Base-by-base conservation (phyloP, 2,329 filamentous ascomycete species). In the Trichoderma arundinaceum region DNA sequence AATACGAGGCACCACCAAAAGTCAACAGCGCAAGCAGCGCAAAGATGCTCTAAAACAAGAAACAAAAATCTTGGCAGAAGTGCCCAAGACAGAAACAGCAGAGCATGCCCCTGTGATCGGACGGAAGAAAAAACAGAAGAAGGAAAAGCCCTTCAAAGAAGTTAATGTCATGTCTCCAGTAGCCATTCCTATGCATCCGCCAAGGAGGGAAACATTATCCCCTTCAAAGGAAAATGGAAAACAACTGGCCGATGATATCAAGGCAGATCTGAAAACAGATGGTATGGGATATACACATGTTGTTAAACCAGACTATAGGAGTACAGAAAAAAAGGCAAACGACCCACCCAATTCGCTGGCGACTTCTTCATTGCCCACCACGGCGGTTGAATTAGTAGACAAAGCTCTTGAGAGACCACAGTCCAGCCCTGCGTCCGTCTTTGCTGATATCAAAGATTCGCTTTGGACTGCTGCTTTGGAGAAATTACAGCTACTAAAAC, bases 81-180 rank as follows among this genome's bases (percentile, higher is more conserved):
- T 78, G 0, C 72, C 84, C 68, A 81, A 82, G 56, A 72, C 78
- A 13, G 88, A 89, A 66, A 76, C 82, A 12, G 81, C 86, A 59
- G 84, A 87, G 69, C 84, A 86, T 69, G 92, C 88, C 7, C 92
- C 92, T 0, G 90, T 96, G 46, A 76, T 92, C 56, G 90, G 90
- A 39, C 86, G 92, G 60, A 93, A 93, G 82, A 94, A 92, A 82
- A 95, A 94, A 79, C 87, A 91, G 75, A 93, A 91, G 82, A 94
- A 92, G 78, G 88, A 90, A 71, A 89, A 86, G 71, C 76, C 76
- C 13, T 39, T 63, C 7, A 76, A 76, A 49, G 61, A 71, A 12
- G 10, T 70, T 17, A 48, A 63, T 4, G 6, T 60, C 12, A 67
- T 68, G 15, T 8, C 71, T 39, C 65, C 61, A 15, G 46, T 67